Percentiles rank a stretch among this genome's conserved stretches.
Evolutionary conservation across 2,329 filamentous ascomycete species (phyloP).

Genomic region (Trichophyton verrucosum): DNA sequence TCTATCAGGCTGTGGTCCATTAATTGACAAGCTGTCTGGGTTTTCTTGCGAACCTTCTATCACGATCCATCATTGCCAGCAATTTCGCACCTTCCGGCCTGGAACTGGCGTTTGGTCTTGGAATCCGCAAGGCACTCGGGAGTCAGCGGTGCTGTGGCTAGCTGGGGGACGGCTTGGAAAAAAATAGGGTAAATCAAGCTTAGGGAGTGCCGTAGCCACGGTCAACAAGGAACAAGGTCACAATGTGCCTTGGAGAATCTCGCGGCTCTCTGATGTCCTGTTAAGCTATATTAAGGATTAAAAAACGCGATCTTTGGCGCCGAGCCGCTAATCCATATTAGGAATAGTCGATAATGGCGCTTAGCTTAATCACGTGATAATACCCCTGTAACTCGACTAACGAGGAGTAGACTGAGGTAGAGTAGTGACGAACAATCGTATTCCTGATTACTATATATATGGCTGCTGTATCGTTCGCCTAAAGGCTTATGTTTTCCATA

Average conservation of each 20-base stretch:
- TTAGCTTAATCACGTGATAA: not conserved
- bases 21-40: not conserved
- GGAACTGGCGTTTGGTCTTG: not conserved
- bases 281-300: not conserved
- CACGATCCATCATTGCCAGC: constrained; percentile 1
- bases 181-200: not conserved
- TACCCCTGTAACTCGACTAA: not conserved
- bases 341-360: not conserved
- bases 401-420: too few relatives aligned
- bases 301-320: not conserved
- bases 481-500: not conserved
- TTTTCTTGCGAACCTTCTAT: constrained; percentile 3
- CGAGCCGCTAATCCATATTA: not conserved
- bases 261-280: not conserved
- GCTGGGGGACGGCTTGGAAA: not conserved
- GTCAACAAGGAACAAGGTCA: not conserved
- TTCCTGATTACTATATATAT: too few relatives aligned
- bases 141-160: not conserved
- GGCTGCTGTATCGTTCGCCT: not conserved
- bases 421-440: too few relatives aligned
- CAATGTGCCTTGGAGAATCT: not conserved
- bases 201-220: not conserved
- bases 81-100: not conserved
- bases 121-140: not conserved
- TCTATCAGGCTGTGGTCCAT: not conserved